phyloP scores from a whole-genome alignment of 805 yeast species.

The Martiniozyma abietophila region DNA sequence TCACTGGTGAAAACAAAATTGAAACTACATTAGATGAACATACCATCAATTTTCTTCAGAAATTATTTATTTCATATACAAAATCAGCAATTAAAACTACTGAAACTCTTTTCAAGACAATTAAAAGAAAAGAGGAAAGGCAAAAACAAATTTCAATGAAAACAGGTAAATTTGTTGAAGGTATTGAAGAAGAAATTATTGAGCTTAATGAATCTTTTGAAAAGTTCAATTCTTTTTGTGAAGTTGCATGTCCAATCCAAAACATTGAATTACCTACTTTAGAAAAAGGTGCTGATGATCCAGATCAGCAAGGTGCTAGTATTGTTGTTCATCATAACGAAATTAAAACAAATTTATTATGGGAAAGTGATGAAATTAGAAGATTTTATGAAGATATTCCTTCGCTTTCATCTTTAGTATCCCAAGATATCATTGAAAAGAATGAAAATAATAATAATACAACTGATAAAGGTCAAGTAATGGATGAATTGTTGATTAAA shows the following conservation, averaged over 20 bases:
- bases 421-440: slow-evolving; percentile 18
- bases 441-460: slow-evolving; percentile 9
- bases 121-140: slow-evolving; percentile 28
- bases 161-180: slow-evolving; percentile 50
- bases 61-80: slow-evolving; percentile 34
- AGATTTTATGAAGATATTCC: slow-evolving; percentile 56
- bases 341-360: slow-evolving; percentile 23
- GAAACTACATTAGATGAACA: slow-evolving; percentile 9
- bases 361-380: slow-evolving; percentile 62
- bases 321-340: not conserved
- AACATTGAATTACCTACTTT: slow-evolving; percentile 30
- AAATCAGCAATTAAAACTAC: slow-evolving; percentile 33
- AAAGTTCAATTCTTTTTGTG: slow-evolving; percentile 34
- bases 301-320: slow-evolving; percentile 4
- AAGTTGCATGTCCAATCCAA: slow-evolving; percentile 34
- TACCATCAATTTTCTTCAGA: slow-evolving; percentile 18
- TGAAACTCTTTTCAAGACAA: slow-evolving; percentile 27
- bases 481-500: slow-evolving; percentile 4
- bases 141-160: slow-evolving; percentile 51
- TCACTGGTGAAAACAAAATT: slow-evolving; percentile 24
- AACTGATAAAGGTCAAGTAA: slow-evolving; percentile 2
- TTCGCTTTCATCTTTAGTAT: slow-evolving; percentile 27
- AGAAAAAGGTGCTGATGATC: slow-evolving; percentile 21
- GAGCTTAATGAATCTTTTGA: slow-evolving; percentile 29
- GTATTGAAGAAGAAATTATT: slow-evolving; percentile 14